Base-by-base conservation (phyloP, 768 basidiomycete species). In the Hygrocybe coccinea region DNA sequence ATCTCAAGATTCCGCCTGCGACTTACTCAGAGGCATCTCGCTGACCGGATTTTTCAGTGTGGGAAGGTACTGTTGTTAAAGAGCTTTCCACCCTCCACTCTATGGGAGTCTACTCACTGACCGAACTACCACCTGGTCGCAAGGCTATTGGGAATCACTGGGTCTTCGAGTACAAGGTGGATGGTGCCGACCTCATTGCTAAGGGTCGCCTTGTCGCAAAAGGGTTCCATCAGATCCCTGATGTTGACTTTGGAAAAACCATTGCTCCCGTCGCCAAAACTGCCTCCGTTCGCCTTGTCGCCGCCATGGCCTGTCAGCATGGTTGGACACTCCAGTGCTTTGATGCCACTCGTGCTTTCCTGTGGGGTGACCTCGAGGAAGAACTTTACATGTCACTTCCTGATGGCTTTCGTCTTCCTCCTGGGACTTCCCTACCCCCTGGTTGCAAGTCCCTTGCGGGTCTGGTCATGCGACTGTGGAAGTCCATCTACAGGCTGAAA, bases 121-220 rank as follows among this genome's bases (percentile, higher is more conserved):
- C 59, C 0, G 25, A 41, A 1, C 56, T 69, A 0, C 74, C 73
- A 0, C 14, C 43, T 21, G 69, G 61, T 17, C 56, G 61, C 0
- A 68, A 65, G 19, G 57, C 69, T 0, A 68, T 78, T 15, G 65
- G 64, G 0, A 58, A 64, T 9, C 53, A 56, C 5, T 76, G 75
- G 75, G 72, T 73, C 1, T 75, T 65, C 54, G 63, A 60, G 1
- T 60, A 67, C 50, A 82, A 82, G 62, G 54, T 65, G 1, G 56
- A 72, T 36, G 77, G 75, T 3, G 57, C 59, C 0, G 68, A 77
- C 17, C 58, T 59, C 0, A 65, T 57, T 39, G 62, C 66, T 37
- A 73, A 69, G 56, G 70, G 68, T 2, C 59, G 66, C 0, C 21
- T 71, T 0, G 67, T 69, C 4, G 64, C 64, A 0, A 56, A 63